phyloP scores from a whole-genome alignment of 2,329 filamentous ascomycete species.

The Rhynchosporium graminicola region DNA sequence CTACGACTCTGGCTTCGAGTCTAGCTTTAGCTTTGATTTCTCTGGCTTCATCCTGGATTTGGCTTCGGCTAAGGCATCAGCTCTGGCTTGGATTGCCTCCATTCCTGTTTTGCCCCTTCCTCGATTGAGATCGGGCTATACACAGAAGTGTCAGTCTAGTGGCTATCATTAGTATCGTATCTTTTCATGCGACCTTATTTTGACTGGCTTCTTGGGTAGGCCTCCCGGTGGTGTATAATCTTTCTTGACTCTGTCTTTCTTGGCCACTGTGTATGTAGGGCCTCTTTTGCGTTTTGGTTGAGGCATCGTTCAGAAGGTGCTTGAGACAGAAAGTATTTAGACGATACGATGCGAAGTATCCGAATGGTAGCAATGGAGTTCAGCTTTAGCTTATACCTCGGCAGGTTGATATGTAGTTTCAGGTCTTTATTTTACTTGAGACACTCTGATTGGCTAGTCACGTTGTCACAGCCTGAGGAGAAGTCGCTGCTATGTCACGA shows the following conservation, averaged over 20 bases:
- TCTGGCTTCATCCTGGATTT: no score
- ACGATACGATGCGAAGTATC: no score
- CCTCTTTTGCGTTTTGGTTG: background rate
- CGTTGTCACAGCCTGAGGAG: no score
- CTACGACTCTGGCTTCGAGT: no score
- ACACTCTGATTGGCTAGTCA: no score
- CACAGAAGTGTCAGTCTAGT: background rate
- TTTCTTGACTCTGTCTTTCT: background rate
- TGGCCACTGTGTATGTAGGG: background rate
- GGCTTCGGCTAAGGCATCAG: background rate
- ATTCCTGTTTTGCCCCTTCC: background rate
- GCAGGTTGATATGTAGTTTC: no score
- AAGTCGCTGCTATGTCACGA: no score
- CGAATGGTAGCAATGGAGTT: no score
- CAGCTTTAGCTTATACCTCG: no score
- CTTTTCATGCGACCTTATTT: background rate
- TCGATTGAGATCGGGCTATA: background rate
- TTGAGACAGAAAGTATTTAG: background rate
- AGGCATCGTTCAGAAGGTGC: background rate
- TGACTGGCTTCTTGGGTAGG: background rate
- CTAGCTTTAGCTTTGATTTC: background rate
- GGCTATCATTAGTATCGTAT: background rate
- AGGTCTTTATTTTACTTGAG: no score
- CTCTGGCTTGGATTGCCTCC: background rate
- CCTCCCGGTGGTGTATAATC: background rate